Conservation (phyloP, 768 basidiomycete species). For the Mycena floridula region DNA sequence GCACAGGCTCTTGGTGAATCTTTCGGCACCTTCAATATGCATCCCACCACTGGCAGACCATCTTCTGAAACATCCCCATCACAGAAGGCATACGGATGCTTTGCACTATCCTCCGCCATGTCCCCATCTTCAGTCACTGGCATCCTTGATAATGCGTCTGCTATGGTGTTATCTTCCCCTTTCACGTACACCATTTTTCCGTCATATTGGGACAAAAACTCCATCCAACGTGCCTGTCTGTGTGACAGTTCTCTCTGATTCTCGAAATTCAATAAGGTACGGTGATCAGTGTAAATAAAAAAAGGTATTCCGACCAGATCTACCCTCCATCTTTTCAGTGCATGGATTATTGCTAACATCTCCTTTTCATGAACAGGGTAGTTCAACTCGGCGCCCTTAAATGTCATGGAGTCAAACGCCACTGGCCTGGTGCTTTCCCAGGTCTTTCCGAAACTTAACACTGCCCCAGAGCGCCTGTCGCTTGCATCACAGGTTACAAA, state of each 20-base stretch:
- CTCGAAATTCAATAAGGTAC: slow-evolving; percentile 26
- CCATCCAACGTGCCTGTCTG: slow-evolving; percentile 26
- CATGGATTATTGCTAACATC: slow-evolving; percentile 27
- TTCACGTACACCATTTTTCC: slow-evolving; percentile 25
- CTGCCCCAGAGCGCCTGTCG: slow-evolving; percentile 16
- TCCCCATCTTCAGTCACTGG: too few relatives aligned
- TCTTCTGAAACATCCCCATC: too few relatives aligned
- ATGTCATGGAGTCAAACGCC: slow-evolving; percentile 6
- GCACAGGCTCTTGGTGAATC: too few relatives aligned
- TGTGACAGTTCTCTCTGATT: slow-evolving; percentile 25
- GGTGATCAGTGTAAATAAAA: slow-evolving; percentile 29
- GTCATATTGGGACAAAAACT: slow-evolving; percentile 29
- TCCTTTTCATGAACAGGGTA: slow-evolving; percentile 16
- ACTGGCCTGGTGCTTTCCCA: slow-evolving; percentile 22
- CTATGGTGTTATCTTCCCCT: slow-evolving; percentile 27
- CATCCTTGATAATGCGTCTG: slow-evolving; percentile 29
- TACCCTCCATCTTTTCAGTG: slow-evolving; percentile 8
- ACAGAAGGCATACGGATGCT: too few relatives aligned
- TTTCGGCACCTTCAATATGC: too few relatives aligned
- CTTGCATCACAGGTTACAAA: slow-evolving; percentile 22
- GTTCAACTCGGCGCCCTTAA: not conserved
- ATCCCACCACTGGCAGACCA: too few relatives aligned
- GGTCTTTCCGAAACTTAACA: slow-evolving; percentile 16
- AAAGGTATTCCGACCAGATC: slow-evolving; percentile 17
- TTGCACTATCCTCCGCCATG: too few relatives aligned